phyloP scores from a whole-genome alignment of 2,329 filamentous ascomycete genomes.

The Sclerotiophoma versabilis region DNA sequence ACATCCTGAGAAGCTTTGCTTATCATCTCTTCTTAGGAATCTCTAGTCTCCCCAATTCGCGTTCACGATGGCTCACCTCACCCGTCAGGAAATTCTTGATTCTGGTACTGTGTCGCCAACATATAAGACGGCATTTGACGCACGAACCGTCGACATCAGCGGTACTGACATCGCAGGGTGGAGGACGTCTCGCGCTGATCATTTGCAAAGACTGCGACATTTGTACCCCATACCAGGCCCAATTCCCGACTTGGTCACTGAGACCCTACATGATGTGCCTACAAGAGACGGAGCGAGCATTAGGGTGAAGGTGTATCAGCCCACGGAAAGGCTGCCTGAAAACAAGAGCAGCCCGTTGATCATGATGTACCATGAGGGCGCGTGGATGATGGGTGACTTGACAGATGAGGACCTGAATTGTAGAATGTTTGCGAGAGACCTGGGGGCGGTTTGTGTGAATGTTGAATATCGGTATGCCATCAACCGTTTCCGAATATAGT shows the following conservation, averaged over 20 bases:
- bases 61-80: constrained; percentile 42
- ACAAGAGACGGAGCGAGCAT: constrained; percentile 37
- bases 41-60: no score
- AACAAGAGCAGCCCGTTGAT: constrained; percentile 36
- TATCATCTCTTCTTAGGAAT: no score
- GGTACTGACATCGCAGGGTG: constrained; percentile 27
- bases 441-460: constrained; percentile 55
- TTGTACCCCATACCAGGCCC: constrained; percentile 41
- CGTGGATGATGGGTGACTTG: constrained; percentile 54
- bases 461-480: constrained; percentile 56
- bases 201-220: constrained; percentile 39
- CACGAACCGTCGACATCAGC: constrained; percentile 27
- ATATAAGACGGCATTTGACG: constrained; percentile 36
- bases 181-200: constrained; percentile 33
- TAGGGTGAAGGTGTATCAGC: constrained; percentile 38
- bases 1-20: no score
- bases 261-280: constrained; percentile 35
- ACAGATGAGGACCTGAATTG: constrained; percentile 54
- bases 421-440: constrained; percentile 47
- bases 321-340: constrained; percentile 25
- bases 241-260: constrained; percentile 38
- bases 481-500: no score
- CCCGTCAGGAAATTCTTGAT: constrained; percentile 32
- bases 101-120: constrained; percentile 28
- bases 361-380: constrained; percentile 54